phyloP scores from a whole-genome alignment of 2,329 filamentous ascomycete species.

The Cladosporium sp. region DNA sequence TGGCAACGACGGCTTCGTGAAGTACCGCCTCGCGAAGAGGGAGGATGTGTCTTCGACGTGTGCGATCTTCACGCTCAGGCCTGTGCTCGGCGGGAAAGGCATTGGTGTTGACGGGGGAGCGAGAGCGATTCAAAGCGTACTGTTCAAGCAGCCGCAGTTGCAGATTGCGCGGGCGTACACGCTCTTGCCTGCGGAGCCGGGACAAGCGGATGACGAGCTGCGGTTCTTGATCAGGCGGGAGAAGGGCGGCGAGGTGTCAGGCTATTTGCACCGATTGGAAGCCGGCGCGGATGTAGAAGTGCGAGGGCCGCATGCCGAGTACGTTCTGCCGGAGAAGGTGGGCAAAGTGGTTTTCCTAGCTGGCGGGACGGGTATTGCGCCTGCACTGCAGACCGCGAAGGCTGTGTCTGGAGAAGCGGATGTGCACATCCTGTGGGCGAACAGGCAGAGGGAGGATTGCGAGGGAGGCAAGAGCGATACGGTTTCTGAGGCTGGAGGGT shows the following conservation, averaged over 20 bases:
- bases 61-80: slow-evolving; percentile 66
- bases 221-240: slow-evolving; percentile 79
- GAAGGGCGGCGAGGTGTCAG: slow-evolving; percentile 79
- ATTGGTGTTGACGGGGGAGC: slow-evolving; percentile 25
- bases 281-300: slow-evolving; percentile 67
- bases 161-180: slow-evolving; percentile 93
- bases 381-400: slow-evolving; percentile 77
- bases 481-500: slow-evolving; percentile 19
- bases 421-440: slow-evolving; percentile 83
- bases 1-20: slow-evolving; percentile 27
- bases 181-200: slow-evolving; percentile 64
- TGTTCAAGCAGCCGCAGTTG: slow-evolving; percentile 91
- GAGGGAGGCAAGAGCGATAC: slow-evolving; percentile 58
- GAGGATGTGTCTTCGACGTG: slow-evolving; percentile 66
- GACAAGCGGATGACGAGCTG: slow-evolving; percentile 47
- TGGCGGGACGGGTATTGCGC: slow-evolving; percentile 88
- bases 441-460: slow-evolving; percentile 65
- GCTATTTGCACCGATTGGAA: slow-evolving; percentile 68
- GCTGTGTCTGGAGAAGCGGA: slow-evolving; percentile 50
- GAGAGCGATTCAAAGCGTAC: slow-evolving; percentile 78
- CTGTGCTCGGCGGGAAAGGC: slow-evolving; percentile 29
- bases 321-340: slow-evolving; percentile 52
- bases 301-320: slow-evolving; percentile 75
- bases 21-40: slow-evolving; percentile 62
- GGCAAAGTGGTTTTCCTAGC: slow-evolving; percentile 76